Percentiles rank a stretch among this genome's conserved stretches.
Conservation (phyloP, 1,284 basidiomycete genomes). For the Leucoagaricus sp. region DNA sequence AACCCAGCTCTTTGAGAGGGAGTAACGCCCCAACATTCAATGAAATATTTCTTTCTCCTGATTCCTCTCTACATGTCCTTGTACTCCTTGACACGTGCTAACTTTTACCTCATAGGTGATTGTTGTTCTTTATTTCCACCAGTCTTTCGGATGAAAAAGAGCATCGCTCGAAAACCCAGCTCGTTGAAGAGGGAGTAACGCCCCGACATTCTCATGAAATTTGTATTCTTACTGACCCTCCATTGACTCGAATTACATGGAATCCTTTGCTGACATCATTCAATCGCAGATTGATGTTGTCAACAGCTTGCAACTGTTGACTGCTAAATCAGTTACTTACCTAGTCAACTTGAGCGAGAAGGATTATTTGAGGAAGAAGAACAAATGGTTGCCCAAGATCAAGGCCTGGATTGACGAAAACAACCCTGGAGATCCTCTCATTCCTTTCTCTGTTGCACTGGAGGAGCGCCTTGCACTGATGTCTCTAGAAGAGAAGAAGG, state of each 20-base stretch:
- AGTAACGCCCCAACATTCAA: conserved; percentile 73
- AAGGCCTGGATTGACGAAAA: conserved; percentile 98
- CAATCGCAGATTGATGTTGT: conserved; percentile 92
- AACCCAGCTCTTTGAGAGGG: conserved; percentile 77
- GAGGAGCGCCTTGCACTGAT: conserved; percentile 87
- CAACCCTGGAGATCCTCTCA: conserved; percentile 95
- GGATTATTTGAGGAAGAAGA: conserved; percentile 98
- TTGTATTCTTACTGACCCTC: conserved; percentile 46
- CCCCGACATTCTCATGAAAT: conserved; percentile 71
- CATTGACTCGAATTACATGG: background rate
- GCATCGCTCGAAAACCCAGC: conserved; percentile 78
- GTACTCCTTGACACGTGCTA: background rate
- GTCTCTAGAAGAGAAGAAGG: conserved; percentile 72
- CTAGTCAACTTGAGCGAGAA: conserved; percentile 97
- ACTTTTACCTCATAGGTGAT: conserved; percentile 50
- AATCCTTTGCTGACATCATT: conserved; percentile 16
- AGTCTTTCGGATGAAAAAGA: conserved; percentile 72
- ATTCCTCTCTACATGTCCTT: conserved; percentile 28
- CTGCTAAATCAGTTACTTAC: conserved; percentile 98
- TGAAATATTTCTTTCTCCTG: conserved; percentile 59
- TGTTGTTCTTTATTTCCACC: background rate
- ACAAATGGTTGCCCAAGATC: conserved; percentile 99
- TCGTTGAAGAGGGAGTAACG: conserved; percentile 76
- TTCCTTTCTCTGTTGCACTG: conserved; percentile 96
- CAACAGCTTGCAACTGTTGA: conserved; percentile 90